These are phyloP conservation scores for Blastobotrys buckinghamii DNA, from an alignment of 1,139 yeast genomes.

Conservation along the genomic window DNA sequence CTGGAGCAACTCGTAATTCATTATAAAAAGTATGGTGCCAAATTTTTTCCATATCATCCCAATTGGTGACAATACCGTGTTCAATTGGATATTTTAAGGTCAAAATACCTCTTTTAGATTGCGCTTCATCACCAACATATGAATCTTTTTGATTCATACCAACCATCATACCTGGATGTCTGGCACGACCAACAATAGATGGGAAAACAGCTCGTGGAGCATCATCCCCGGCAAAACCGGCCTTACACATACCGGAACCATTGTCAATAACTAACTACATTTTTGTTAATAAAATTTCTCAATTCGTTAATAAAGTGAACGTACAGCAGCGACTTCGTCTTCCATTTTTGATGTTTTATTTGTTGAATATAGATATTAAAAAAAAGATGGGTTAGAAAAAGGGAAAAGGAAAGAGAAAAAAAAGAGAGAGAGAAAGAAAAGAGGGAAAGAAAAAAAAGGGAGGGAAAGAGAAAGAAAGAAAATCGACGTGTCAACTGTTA, in stretches of 20 bases:
- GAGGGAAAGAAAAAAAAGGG: slow-evolving; percentile 16
- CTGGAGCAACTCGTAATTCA: slow-evolving; percentile 97
- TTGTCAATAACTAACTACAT: slow-evolving; percentile 82
- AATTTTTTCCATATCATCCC: slow-evolving; percentile 99
- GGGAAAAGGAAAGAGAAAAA: slow-evolving; percentile 15
- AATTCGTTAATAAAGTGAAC: slow-evolving; percentile 2
- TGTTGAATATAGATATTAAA: slow-evolving; percentile 1
- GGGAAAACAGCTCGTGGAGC: slow-evolving; percentile 99
- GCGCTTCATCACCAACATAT: slow-evolving; percentile 99
- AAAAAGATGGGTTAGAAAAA: slow-evolving; percentile 16
- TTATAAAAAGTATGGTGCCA: slow-evolving; percentile 98
- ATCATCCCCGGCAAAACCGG: slow-evolving; percentile 99
- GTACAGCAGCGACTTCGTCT: slow-evolving; percentile 36
- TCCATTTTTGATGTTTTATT: not conserved
- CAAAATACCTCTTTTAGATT: slow-evolving; percentile 99
- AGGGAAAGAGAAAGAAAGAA: slow-evolving; percentile 14
- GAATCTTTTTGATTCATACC: slow-evolving; percentile 99
- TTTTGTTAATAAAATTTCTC: slow-evolving; percentile 5
- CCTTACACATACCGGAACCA: slow-evolving; percentile 99
- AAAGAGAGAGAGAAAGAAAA: slow-evolving; percentile 12
- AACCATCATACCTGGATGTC: slow-evolving; percentile 97
- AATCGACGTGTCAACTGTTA: too few species aligned
- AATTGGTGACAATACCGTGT: slow-evolving; percentile 99
- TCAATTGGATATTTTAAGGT: slow-evolving; percentile 98
- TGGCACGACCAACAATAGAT: slow-evolving; percentile 99